Evolutionary conservation across 176 grass and related monocot species (phyloP).

Genomic region (Leersia perrieri): DNA sequence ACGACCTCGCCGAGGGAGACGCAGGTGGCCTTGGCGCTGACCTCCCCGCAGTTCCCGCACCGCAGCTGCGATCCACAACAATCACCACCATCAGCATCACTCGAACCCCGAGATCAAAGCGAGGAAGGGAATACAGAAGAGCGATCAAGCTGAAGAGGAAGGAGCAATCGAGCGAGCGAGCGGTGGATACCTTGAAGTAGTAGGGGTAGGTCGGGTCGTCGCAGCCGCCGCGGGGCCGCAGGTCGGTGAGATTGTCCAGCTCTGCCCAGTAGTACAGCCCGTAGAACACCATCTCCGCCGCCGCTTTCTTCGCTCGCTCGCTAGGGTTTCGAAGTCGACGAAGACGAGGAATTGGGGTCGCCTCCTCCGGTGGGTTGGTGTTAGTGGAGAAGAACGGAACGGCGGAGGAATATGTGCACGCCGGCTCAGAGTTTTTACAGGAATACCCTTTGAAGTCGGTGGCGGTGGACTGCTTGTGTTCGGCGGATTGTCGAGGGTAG

Average conservation of each 20-base stretch:
- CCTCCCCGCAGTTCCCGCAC: conserved; percentile 82
- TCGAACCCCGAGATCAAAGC: neutral
- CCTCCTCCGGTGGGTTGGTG: neutral
- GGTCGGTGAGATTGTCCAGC: conserved; percentile 71
- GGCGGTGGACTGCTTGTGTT: too few relatives aligned
- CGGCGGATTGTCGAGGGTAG: neutral
- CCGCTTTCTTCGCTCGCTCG: neutral
- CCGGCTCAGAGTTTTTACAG: neutral
- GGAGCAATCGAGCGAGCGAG: too few relatives aligned
- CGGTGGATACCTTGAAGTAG: conserved; percentile 86
- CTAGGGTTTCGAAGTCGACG: conserved; percentile 16
- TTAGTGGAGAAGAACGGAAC: conserved; percentile 17
- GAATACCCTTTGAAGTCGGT: neutral
- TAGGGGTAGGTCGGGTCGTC: conserved; percentile 74
- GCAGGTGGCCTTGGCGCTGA: conserved; percentile 70
- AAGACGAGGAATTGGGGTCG: conserved; percentile 22
- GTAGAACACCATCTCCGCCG: conserved; percentile 63
- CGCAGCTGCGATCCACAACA: conserved; percentile 52
- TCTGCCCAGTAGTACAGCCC: conserved; percentile 64
- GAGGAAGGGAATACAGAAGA: neutral
- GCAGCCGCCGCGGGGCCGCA: conserved; percentile 63
- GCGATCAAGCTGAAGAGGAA: neutral
- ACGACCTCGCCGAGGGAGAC: conserved; percentile 57
- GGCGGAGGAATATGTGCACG: neutral
- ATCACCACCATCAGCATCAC: neutral